These are phyloP conservation scores for Pichia eremophila DNA, from an alignment of 805 yeast genomes.

Conservation along the genomic window DNA sequence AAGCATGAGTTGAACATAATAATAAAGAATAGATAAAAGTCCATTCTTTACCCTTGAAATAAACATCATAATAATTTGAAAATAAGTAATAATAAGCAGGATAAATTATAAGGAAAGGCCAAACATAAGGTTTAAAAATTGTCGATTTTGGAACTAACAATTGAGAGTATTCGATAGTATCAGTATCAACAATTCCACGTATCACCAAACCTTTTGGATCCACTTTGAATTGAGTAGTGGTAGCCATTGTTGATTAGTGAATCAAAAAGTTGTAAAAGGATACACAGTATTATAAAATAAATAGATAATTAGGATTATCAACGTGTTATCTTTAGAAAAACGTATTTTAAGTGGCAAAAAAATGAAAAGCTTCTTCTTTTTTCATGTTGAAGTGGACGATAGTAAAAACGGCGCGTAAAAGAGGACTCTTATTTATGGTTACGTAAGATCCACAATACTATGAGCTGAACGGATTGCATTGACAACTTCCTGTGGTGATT, in stretches of 20 bases:
- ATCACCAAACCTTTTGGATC: conserved; percentile 12
- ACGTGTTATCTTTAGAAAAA: too few species aligned
- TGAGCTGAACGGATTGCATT: conserved; percentile 50
- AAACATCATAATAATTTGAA: conserved; percentile 59
- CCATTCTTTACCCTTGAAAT: conserved; percentile 90
- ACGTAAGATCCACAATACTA: background rate
- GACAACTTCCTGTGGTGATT: conserved; percentile 64
- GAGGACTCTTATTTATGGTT: too few species aligned
- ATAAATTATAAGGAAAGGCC: conserved; percentile 74
- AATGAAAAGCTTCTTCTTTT: too few species aligned
- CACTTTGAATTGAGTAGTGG: background rate
- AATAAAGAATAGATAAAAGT: conserved; percentile 80
- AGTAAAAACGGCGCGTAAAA: too few species aligned
- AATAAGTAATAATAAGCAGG: conserved; percentile 66
- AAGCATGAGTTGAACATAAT: conserved; percentile 59
- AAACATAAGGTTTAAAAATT: conserved; percentile 61
- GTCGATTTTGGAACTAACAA: conserved; percentile 61
- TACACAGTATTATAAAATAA: too few species aligned
- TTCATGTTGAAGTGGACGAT: too few species aligned
- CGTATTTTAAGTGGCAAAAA: too few species aligned
- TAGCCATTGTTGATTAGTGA: background rate
- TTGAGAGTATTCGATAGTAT: conserved; percentile 62
- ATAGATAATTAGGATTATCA: too few species aligned
- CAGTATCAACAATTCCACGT: conserved; percentile 49
- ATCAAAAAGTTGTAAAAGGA: too few species aligned